phyloP scores from a whole-genome alignment of 441 rosid species.

The Erodium texanum region DNA sequence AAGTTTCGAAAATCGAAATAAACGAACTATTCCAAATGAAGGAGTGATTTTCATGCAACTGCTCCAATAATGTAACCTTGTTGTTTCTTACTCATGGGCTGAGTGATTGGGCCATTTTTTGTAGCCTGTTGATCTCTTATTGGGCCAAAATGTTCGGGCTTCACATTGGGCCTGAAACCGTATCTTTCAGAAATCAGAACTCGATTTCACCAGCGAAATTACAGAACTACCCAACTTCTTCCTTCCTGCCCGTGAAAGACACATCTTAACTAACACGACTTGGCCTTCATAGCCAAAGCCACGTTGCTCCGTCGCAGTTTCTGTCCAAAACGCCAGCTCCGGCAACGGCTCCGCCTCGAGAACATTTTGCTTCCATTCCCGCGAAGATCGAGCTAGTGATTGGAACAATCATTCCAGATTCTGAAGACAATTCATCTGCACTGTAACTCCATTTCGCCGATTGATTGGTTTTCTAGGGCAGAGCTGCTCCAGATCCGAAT shows the following conservation, averaged over 20 bases:
- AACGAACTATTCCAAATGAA: too few relatives aligned
- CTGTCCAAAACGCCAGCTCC: not conserved
- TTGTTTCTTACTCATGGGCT: not conserved
- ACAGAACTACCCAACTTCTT: not conserved
- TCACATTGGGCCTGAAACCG: not conserved
- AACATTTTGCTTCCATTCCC: not conserved
- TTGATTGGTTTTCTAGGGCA: conserved; percentile 30
- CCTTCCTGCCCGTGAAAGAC: not conserved
- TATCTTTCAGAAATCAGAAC: too few relatives aligned
- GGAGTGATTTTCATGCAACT: too few relatives aligned
- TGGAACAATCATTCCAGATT: not conserved
- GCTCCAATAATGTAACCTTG: too few relatives aligned
- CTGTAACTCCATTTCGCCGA: conserved; percentile 14
- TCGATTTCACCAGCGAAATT: not conserved
- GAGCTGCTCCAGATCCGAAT: conserved; percentile 15
- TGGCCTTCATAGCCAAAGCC: not conserved
- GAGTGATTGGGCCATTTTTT: not conserved
- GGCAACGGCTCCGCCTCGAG: too few relatives aligned
- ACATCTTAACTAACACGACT: not conserved
- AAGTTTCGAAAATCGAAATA: too few relatives aligned
- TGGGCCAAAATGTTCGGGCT: too few relatives aligned
- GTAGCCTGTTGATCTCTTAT: not conserved
- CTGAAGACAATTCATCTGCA: not conserved
- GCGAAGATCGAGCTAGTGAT: not conserved
- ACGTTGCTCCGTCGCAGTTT: not conserved